phyloP scores from a whole-genome alignment of 441 rosid species.

The Gossypium davidsonii region DNA sequence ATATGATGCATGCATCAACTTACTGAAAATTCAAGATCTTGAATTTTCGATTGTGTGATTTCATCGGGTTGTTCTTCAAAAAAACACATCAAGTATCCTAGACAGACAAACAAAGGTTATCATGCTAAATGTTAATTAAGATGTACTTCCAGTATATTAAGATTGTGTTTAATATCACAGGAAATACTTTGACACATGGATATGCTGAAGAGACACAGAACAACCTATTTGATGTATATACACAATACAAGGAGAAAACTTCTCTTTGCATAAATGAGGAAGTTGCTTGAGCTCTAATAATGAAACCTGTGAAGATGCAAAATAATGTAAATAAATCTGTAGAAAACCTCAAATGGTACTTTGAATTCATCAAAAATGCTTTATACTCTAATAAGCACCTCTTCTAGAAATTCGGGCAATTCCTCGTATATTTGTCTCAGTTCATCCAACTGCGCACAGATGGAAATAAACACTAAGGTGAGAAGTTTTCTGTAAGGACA shows the following conservation, averaged over 20 bases:
- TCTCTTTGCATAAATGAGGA: slow-evolving; percentile 50
- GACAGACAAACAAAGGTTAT: slow-evolving; percentile 14
- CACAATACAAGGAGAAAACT: slow-evolving; percentile 58
- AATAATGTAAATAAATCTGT: slow-evolving; percentile 13
- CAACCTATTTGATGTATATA: slow-evolving; percentile 88
- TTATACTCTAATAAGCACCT: slow-evolving; percentile 41
- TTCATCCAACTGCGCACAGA: slow-evolving; percentile 69
- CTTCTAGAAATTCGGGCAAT: slow-evolving; percentile 79
- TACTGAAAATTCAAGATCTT: slow-evolving; percentile 75
- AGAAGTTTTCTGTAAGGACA: neutral
- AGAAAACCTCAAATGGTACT: slow-evolving; percentile 11
- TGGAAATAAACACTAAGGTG: slow-evolving; percentile 11
- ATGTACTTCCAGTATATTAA: neutral
- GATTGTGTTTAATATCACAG: neutral
- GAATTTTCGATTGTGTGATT: slow-evolving; percentile 38
- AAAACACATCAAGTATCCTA: slow-evolving; percentile 89
- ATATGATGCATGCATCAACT: slow-evolving; percentile 21
- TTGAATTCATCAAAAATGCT: slow-evolving; percentile 15
- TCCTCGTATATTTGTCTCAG: slow-evolving; percentile 92
- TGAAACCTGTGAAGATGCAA: slow-evolving; percentile 53
- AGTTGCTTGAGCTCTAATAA: slow-evolving; percentile 60
- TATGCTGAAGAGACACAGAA: slow-evolving; percentile 21
- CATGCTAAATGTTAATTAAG: neutral
- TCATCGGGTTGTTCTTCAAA: slow-evolving; percentile 70
- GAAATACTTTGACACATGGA: neutral